Evolutionary conservation across 164 flowering plant species (phyloP), one percentile per base, ranked within the genome.

Genomic region (Kingdonia uniflora): DNA sequence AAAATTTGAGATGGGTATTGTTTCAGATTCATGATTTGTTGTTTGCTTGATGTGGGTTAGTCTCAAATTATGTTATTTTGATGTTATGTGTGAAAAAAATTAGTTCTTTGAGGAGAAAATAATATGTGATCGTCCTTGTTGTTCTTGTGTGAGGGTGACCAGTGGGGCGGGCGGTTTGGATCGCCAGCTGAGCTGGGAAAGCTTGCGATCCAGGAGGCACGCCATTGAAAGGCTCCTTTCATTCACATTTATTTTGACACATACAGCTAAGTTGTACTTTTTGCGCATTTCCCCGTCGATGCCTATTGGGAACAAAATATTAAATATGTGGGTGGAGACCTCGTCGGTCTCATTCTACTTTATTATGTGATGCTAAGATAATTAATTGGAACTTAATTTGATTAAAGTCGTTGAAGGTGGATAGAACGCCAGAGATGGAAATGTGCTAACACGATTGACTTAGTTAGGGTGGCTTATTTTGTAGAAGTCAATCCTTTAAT

Each of bases 1-100:
- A n/a, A n/a, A n/a, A n/a, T n/a, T n/a, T n/a, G n/a, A 40, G 42
- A 26, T 19, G n/a, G 42, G 42, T 35, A 23, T 55, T 46, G 8
- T 59, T 26, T 26, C 1, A 7, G 16, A 25, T 55, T 10, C 8
- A 29, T 40, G 58, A 58, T 44, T 52, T 42, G 45, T 39, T 24
- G 42, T 53, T 63, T 49, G n/a, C 11, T 41, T 63, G 54, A 60
- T 62, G 39, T 62, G 64, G 63, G 59, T 53, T 56, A 42, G 33
- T 47, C 47, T 62, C 48, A 38, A 22, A 25, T 68, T 51, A 35
- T 51, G 63, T n/a, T n/a, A n/a, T n/a, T n/a, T n/a, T n/a, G n/a
- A n/a, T n/a, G n/a, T n/a, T n/a, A n/a, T n/a, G n/a, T n/a, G n/a
- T n/a, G n/a, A n/a, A n/a, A n/a, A n/a, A n/a, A n/a, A n/a, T n/a